Evolutionary conservation across 2,329 filamentous ascomycete species (phyloP).

Genomic region (Aspergillus sp.): DNA sequence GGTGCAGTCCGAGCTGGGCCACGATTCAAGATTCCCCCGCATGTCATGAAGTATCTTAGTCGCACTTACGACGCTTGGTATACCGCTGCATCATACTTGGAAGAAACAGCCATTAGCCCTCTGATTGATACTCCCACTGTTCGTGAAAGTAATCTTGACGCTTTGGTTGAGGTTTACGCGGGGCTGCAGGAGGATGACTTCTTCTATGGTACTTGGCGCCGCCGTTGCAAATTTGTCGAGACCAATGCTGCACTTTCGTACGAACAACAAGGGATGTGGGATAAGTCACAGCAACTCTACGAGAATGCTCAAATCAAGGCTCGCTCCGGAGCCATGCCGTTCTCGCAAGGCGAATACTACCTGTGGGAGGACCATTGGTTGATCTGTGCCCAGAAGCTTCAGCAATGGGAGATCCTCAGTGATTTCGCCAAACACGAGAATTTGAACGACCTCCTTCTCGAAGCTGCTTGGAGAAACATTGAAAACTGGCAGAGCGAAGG

Average conservation of each 20-base stretch:
- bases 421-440: conserved; percentile 99
- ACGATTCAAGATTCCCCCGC: conserved; percentile 86
- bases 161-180: conserved; percentile 88
- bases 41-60: conserved; percentile 92
- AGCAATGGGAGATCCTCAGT: conserved; percentile 97
- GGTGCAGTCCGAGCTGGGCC: conserved; percentile 81
- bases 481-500: conserved; percentile 90
- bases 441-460: conserved; percentile 89
- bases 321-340: conserved; percentile 89
- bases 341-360: conserved; percentile 96
- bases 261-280: conserved; percentile 99
- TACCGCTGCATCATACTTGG: conserved; percentile 82
- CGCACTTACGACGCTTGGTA: conserved; percentile 98
- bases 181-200: conserved; percentile 90
- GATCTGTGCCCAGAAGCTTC: conserved; percentile 92
- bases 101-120: conserved; percentile 80
- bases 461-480: conserved; percentile 91
- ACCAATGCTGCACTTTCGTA: conserved; percentile 96
- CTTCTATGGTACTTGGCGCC: conserved; percentile 95
- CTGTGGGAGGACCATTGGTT: conserved; percentile 99
- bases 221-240: conserved; percentile 92
- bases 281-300: conserved; percentile 95
- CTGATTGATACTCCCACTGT: conserved; percentile 78
- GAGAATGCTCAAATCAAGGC: conserved; percentile 97
- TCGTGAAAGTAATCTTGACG: conserved; percentile 91